Base-by-base conservation (phyloP, 331 rosid genomes). In the Prunus yedoensis region DNA sequence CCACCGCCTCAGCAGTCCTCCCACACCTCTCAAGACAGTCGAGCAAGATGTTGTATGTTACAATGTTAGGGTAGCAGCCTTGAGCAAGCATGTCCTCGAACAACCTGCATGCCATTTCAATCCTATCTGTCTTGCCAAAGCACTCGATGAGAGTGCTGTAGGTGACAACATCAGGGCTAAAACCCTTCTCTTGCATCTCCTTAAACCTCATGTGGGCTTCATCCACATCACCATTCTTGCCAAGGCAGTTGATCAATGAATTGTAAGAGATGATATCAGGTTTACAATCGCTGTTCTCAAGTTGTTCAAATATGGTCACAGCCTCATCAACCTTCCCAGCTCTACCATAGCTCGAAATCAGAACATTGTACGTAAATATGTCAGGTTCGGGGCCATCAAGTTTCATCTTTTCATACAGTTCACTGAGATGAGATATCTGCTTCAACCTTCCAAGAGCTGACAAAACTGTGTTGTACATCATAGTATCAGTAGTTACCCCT, bases 141-240 rank as follows among this genome's bases (percentile, higher is more conserved):
- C 99, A 92, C 82, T 92, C 96, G 5, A 94, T 94, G 35, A 94
- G 97, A 10, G 96, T 94, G 86, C 96, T 92, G 69, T 94, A 94
- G 16, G 99, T 89, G 76, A 94, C 86, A 54, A 94, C 96, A 70
- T 94, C 97, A 0, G 99, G 97, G 80, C 78, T 83, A 54, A 90
- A 54, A 61, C 99, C 96, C 80, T 84, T 91, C 76, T 92, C 99
- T 68, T 85, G 89, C 99, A 94, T 94, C 88, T 94, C 99, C 80
- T 81, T 88, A 62, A 94, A 94, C 79, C 89, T 86, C 95, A 92
- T 92, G 86, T 90, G 99, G 67, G 96, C 97, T 86, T 94, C 98
- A 75, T 90, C 99, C 77, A 94, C 85, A 81, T 89, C 90, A 49
- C 99, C 99, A 72, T 92, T 90, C 86, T 94, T 89, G 68, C 99